These are phyloP conservation scores for Singerocomus inundabilis DNA, from an alignment of 1,284 basidiomycete genomes.

Conservation along the genomic window DNA sequence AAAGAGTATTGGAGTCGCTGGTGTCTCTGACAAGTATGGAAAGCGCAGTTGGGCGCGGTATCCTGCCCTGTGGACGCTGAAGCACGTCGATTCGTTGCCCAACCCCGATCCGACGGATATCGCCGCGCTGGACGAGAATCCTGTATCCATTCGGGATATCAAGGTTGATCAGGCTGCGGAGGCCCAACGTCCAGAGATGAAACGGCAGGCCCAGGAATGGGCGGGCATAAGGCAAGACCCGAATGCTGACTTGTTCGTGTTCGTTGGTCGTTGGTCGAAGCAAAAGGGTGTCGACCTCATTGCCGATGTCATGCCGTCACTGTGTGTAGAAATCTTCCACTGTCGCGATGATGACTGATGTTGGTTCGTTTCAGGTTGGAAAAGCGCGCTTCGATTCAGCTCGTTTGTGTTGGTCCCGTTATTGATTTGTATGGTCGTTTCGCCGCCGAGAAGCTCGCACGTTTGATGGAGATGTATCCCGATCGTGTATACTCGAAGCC, in stretches of 20 bases:
- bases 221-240: conserved; percentile 89
- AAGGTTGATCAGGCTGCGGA: conserved; percentile 81
- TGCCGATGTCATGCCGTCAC: conserved; percentile 86
- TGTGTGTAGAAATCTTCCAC: conserved; percentile 49
- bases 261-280: conserved; percentile 95
- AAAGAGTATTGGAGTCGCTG: conserved; percentile 88
- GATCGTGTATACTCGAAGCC: conserved; percentile 92
- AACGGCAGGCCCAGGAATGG: conserved; percentile 93
- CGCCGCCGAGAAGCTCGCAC: conserved; percentile 87
- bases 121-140: conserved; percentile 81
- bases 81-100: conserved; percentile 90
- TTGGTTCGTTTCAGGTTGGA: conserved; percentile 54
- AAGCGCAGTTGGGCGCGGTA: conserved; percentile 95
- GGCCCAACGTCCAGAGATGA: conserved; percentile 81
- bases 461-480: conserved; percentile 92
- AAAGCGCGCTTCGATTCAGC: conserved; percentile 81
- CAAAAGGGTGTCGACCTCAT: conserved; percentile 96
- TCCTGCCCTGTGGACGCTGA: conserved; percentile 91
- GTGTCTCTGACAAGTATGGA: conserved; percentile 94
- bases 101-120: conserved; percentile 94
- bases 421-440: conserved; percentile 93
- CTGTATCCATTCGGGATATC: conserved; percentile 70
- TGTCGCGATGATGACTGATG: conserved; percentile 12
- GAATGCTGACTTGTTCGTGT: conserved; percentile 86
- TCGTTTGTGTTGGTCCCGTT: conserved; percentile 88